Base-by-base conservation (phyloP, 768 basidiomycete genomes). In the Auriculariales sp. region DNA sequence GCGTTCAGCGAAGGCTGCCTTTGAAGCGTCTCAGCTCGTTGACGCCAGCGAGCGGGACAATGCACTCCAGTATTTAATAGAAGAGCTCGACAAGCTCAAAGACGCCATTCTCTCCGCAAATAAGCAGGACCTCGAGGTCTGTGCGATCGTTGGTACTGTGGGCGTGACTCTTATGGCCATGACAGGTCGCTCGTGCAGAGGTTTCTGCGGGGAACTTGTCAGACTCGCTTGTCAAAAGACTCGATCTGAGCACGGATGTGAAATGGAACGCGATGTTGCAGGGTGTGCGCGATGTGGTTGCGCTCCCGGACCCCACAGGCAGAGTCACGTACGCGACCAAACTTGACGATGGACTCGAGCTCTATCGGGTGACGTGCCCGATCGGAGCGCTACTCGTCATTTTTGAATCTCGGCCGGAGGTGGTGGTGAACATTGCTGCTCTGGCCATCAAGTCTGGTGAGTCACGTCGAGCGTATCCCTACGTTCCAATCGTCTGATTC, bases 211-310 rank as follows among this genome's bases (percentile, higher is more conserved):
- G 92, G 0, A 78, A 78, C 12, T 88, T 99, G 72, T 84, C 91
- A 0, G 69, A 71, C 2, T 77, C 93, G 4, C 66, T 98, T 48
- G 66, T 93, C n/a, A 87, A 83, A 44, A 79, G 95, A 17, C 71
- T 99, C 24, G 90, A 95, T 61, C 74, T 89, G 49, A 67, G 66
- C 58, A 76, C 70, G 50, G 75, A 76, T 29, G 89, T 88, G 59
- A 99, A 98, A 65, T 98, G 90, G 86, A 82, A 87, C 25, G 77
- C 86, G 0, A 94, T 98, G 89, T 71, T 97, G 4, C 79, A 88
- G 54, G 95, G 95, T 12, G 74, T 98, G 32, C 59, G 74, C 9
- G 92, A 95, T 58, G 94, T 99, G 19, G 88, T 88, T 28, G 64
- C 68, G 6, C 76, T 99, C 28, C 80, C 82, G 0, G 86, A 91